Evolutionary conservation across 2,329 filamentous ascomycete species (phyloP).

Genomic region (Trichoderma arundinaceum): DNA sequence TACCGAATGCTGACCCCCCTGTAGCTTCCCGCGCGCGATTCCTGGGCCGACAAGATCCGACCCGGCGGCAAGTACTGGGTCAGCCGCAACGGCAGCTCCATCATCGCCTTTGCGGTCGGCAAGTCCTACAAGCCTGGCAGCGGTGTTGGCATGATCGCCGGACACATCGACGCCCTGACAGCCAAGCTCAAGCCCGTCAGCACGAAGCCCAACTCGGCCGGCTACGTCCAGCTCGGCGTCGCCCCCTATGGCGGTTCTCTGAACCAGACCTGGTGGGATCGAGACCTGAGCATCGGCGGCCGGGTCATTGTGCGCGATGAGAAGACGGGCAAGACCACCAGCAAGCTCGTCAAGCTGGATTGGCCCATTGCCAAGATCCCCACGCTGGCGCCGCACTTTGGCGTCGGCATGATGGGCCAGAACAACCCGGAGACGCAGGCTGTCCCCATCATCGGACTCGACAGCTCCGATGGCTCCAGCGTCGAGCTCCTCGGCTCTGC

Average conservation of each 20-base stretch:
- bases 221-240: slow-evolving; percentile 87
- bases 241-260: slow-evolving; percentile 90
- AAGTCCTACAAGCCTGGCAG: slow-evolving; percentile 81
- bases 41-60: slow-evolving; percentile 75
- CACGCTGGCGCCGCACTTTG: slow-evolving; percentile 93
- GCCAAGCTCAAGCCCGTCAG: slow-evolving; percentile 91
- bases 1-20: neutral
- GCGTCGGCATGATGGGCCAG: slow-evolving; percentile 69
- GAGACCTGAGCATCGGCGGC: slow-evolving; percentile 89
- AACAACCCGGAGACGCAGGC: slow-evolving; percentile 91
- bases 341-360: slow-evolving; percentile 84
- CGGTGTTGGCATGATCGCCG: slow-evolving; percentile 85
- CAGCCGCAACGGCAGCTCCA: slow-evolving; percentile 81
- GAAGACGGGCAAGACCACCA: slow-evolving; percentile 74
- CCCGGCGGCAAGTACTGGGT: slow-evolving; percentile 88
- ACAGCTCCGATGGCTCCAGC: slow-evolving; percentile 64
- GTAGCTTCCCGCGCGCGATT: slow-evolving; percentile 76
- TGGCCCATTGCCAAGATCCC: slow-evolving; percentile 95
- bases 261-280: slow-evolving; percentile 95
- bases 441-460: slow-evolving; percentile 90
- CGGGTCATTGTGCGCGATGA: slow-evolving; percentile 81
- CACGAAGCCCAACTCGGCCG: slow-evolving; percentile 80
- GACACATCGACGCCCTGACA: slow-evolving; percentile 91
- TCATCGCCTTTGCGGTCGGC: slow-evolving; percentile 86
- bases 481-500: slow-evolving; percentile 60